phyloP scores from a whole-genome alignment of 1,284 basidiomycete species.

The Pulchroboletus neoregius region DNA sequence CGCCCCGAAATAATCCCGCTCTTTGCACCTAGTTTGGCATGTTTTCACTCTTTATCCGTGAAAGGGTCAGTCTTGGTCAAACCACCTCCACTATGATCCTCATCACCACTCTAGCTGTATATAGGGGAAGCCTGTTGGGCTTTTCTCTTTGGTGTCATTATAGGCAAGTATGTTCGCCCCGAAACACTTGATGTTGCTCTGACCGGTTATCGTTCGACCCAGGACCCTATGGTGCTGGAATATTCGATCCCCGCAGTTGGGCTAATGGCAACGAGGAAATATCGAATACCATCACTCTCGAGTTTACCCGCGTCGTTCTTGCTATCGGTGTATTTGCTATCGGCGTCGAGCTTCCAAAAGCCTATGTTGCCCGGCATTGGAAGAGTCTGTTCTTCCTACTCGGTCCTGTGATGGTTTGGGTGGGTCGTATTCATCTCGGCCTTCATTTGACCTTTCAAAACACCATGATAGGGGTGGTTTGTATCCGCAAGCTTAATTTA shows the following conservation, averaged over 20 bases:
- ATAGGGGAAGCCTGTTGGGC: slow-evolving; percentile 97
- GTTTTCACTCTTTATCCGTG: slow-evolving; percentile 91
- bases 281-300: slow-evolving; percentile 75
- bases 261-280: slow-evolving; percentile 50
- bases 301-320: slow-evolving; percentile 93
- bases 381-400: slow-evolving; percentile 83
- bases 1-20: not conserved
- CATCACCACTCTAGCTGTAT: slow-evolving; percentile 57
- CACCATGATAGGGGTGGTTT: slow-evolving; percentile 73
- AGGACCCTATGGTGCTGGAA: slow-evolving; percentile 82
- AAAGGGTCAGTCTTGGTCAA: slow-evolving; percentile 52
- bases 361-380: slow-evolving; percentile 92
- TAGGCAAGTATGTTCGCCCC: slow-evolving; percentile 47
- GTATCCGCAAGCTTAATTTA: slow-evolving; percentile 87
- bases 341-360: slow-evolving; percentile 92
- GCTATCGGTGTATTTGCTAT: slow-evolving; percentile 98
- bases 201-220: slow-evolving; percentile 6
- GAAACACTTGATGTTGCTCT: not conserved
- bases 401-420: slow-evolving; percentile 87
- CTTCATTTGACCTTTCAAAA: slow-evolving; percentile 10
- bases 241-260: slow-evolving; percentile 89
- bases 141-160: slow-evolving; percentile 91
- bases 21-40: slow-evolving; percentile 79
- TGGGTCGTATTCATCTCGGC: slow-evolving; percentile 38
- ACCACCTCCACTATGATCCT: slow-evolving; percentile 5